Evolutionary conservation across 768 basidiomycete species (phyloP), one percentile per base, ranked within the genome.

Genomic region (Agrocybe praecox): DNA sequence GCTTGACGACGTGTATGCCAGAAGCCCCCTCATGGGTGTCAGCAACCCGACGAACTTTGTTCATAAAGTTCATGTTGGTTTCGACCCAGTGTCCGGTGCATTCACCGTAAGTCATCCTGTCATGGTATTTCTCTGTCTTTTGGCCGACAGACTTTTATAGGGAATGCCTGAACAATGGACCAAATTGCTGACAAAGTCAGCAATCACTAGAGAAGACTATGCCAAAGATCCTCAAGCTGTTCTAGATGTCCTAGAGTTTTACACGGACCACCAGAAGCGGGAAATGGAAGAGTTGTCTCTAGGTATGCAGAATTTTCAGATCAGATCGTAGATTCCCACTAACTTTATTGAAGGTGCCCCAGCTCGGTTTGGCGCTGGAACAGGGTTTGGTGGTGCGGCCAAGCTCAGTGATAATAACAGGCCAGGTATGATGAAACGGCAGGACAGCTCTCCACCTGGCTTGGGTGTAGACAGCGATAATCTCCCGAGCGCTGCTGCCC

Each of bases 91-190:
- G 44, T 90, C 90, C 42, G 96, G 96, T 11, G 94, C 88, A 15
- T 99, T 99, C 72, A 98, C 96, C 15, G 94, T 92, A 65, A 64
- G 91, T 81, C 34, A n/a, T 34, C 18, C 49, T 40, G 26, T 56
- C 23, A 49, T 34, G 18, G 52, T 17, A 14, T 14, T 23, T 26
- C n/a, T 15, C 26, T 24, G 49, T 34, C 22, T 42, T n/a, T 36
- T 19, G 51, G 43, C 50, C 52, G 48, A 34, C 47, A 46, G 52
- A 40, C 36, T 49, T 45, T 24, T 61, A 2, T 46, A 95, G 94
- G 96, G 96, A 55, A 86, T 99, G 71, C 96, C 96, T 10, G 95
- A 97, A 54, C 94, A 96, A 78, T 99, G 96, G 96, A 92, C 86
- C 67, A 92, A 95, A 60, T 80, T 99, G n/a, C 82, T 99, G 65